Evolutionary conservation across 257 asterid species (phyloP).

Genomic region (Solanum bulbocastanum): DNA sequence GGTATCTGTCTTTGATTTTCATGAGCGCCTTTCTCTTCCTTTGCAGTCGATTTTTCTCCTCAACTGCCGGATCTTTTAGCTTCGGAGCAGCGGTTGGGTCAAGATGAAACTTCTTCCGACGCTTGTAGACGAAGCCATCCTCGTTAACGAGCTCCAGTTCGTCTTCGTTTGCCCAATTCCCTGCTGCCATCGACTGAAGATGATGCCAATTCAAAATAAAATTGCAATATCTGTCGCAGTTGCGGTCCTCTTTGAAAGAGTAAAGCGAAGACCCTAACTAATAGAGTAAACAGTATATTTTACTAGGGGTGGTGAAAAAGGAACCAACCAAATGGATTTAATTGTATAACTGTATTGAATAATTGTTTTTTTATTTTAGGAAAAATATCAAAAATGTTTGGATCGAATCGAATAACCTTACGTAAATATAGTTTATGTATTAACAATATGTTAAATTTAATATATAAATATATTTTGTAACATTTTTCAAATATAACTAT

Average conservation of each 20-base stretch:
- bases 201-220: neutral
- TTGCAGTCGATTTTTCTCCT: conserved; percentile 38
- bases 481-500: no score
- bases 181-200: conserved; percentile 30
- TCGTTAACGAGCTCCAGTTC: conserved; percentile 60
- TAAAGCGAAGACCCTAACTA: neutral
- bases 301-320: neutral
- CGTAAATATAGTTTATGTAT: no score
- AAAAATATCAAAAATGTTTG: no score
- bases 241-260: neutral
- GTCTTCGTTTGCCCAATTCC: conserved; percentile 23
- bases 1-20: conserved; percentile 41
- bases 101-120: conserved; percentile 38
- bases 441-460: no score
- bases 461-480: no score
- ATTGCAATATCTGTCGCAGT: neutral
- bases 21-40: conserved; percentile 48
- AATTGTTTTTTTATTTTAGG: no score
- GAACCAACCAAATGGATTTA: no score
- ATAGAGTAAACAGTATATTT: neutral
- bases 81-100: conserved; percentile 30
- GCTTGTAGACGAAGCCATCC: conserved; percentile 61
- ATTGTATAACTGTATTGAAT: no score
- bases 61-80: conserved; percentile 52
- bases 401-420: no score